Evolutionary conservation across 2,329 filamentous ascomycete species (phyloP).

Genomic region (Aspergillus tubingensis): DNA sequence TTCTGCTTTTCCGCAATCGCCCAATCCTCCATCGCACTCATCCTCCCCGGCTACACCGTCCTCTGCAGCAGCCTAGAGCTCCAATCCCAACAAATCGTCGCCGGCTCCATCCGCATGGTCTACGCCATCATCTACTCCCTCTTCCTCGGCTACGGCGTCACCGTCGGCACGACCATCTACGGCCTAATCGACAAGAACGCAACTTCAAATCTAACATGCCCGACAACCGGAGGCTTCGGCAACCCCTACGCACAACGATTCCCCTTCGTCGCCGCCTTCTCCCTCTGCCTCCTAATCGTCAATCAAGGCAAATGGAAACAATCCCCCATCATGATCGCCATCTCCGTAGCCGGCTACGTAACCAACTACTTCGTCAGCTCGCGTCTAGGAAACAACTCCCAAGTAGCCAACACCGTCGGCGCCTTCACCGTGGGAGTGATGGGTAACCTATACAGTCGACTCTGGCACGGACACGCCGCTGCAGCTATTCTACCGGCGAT

Average conservation of each 20-base stretch:
- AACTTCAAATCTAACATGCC: slow-evolving; percentile 48
- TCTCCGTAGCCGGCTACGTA: slow-evolving; percentile 70
- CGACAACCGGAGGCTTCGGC: slow-evolving; percentile 30
- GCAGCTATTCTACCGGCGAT: slow-evolving; percentile 84
- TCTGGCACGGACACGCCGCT: slow-evolving; percentile 73
- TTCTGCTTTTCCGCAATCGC: slow-evolving; percentile 73
- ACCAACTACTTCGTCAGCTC: slow-evolving; percentile 71
- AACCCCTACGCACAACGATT: slow-evolving; percentile 57
- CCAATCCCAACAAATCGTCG: slow-evolving; percentile 68
- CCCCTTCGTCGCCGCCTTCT: slow-evolving; percentile 71
- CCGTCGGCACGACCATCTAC: slow-evolving; percentile 65
- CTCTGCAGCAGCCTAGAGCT: slow-evolving; percentile 65
- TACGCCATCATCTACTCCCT: slow-evolving; percentile 74
- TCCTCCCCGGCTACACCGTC: slow-evolving; percentile 69
- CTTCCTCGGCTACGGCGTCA: slow-evolving; percentile 72
- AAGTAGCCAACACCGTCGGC: slow-evolving; percentile 74
- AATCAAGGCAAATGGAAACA: slow-evolving; percentile 81
- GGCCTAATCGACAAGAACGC: slow-evolving; percentile 62
- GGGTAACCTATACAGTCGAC: slow-evolving; percentile 73
- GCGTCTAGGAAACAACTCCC: slow-evolving; percentile 63
- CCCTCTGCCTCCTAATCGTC: slow-evolving; percentile 71
- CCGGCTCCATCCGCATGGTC: slow-evolving; percentile 72
- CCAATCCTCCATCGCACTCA: slow-evolving; percentile 71
- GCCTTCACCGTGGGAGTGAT: slow-evolving; percentile 75
- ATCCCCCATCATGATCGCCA: slow-evolving; percentile 71